Percentiles rank a stretch among this genome's conserved stretches.
Conservation (phyloP, 352 stramenopile genomes). For the Pythium graminicola region DNA sequence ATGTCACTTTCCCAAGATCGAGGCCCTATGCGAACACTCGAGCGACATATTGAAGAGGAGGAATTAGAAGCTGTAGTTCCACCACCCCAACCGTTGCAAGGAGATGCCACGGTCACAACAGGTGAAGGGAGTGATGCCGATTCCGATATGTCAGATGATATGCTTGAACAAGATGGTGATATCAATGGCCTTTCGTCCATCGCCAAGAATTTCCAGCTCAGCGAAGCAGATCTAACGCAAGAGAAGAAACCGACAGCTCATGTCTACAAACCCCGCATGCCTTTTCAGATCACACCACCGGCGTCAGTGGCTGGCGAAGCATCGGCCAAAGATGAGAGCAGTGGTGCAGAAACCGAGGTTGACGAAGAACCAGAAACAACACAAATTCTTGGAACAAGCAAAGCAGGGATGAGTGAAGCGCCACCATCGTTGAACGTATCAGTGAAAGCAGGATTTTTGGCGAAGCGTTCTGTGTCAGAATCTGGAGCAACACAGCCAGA, state of each 20-base stretch:
- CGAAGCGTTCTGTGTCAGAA: slow-evolving; percentile 13
- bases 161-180: slow-evolving; percentile 57
- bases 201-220: slow-evolving; percentile 42
- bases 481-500: not conserved
- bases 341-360: slow-evolving; percentile 55
- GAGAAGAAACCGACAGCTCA: slow-evolving; percentile 26
- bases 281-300: slow-evolving; percentile 29
- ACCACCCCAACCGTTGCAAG: not conserved
- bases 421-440: not conserved
- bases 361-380: slow-evolving; percentile 40
- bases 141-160: slow-evolving; percentile 65
- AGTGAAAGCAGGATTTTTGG: slow-evolving; percentile 7
- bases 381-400: slow-evolving; percentile 6
- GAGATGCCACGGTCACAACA: not conserved
- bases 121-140: slow-evolving; percentile 32
- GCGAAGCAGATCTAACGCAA: slow-evolving; percentile 13
- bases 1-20: slow-evolving; percentile 67
- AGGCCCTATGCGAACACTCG: slow-evolving; percentile 17
- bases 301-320: slow-evolving; percentile 21
- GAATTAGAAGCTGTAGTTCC: slow-evolving; percentile 18
- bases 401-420: not conserved
- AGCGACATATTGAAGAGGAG: slow-evolving; percentile 45
- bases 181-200: slow-evolving; percentile 40
- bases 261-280: slow-evolving; percentile 36
- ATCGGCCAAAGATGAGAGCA: slow-evolving; percentile 33